phyloP scores from a whole-genome alignment of 345 rosid species.

The Hypericum androsaemum region DNA sequence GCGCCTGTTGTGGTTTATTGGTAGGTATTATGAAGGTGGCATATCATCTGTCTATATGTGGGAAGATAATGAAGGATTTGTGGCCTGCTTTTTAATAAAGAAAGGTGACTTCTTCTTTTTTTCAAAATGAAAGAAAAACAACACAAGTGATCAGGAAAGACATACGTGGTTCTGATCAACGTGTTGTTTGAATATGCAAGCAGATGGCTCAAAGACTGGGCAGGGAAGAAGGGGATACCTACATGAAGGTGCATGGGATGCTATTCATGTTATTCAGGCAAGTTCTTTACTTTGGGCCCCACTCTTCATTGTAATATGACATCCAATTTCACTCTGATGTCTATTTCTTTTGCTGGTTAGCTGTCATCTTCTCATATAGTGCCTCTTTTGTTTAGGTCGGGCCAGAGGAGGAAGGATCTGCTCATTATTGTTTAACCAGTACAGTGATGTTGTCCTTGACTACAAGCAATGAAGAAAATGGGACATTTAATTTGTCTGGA shows the following conservation, averaged over 20 bases:
- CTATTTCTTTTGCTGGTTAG: too few relatives aligned
- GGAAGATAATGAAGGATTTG: constrained; percentile 94
- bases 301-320: background rate
- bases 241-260: constrained; percentile 98
- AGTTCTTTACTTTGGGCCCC: background rate
- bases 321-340: too few relatives aligned
- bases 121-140: background rate
- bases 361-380: too few relatives aligned
- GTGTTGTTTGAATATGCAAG: constrained; percentile 8
- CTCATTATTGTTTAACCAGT: constrained; percentile 89
- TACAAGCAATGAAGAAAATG: constrained; percentile 64
- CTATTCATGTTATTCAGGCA: constrained; percentile 93
- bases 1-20: constrained; percentile 8
- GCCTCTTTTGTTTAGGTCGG: constrained; percentile 49
- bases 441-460: constrained; percentile 91
- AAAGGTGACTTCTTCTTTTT: constrained; percentile 45
- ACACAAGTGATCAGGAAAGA: too few relatives aligned
- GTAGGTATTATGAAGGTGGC: constrained; percentile 97
- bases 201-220: constrained; percentile 87
- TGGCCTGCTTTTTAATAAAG: constrained; percentile 84
- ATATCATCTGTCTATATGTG: constrained; percentile 95
- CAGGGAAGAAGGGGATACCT: constrained; percentile 91
- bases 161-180: constrained; percentile 8
- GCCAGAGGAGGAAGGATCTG: constrained; percentile 69
- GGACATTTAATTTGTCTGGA: constrained; percentile 84